Percentiles rank a stretch among this genome's conserved stretches.
These are phyloP conservation scores for Plantago ovata DNA, from an alignment of 257 asterid species.

Conservation along the genomic window DNA sequence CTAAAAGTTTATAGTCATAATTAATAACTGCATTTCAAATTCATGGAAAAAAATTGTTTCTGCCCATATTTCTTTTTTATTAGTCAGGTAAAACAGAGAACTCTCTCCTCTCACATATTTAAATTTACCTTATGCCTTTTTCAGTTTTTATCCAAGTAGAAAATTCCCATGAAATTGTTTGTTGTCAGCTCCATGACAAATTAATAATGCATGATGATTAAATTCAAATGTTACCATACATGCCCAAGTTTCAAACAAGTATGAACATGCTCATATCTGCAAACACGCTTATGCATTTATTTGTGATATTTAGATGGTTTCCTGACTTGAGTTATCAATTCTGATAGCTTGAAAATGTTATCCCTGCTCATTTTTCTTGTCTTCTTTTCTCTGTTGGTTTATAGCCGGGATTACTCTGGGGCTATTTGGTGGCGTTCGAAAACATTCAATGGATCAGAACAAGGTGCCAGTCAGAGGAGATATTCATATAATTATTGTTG, in stretches of 20 bases:
- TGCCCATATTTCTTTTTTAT: too few relatives aligned
- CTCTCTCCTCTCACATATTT: neutral
- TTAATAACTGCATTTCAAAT: neutral
- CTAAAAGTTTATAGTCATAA: neutral
- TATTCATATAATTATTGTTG: conserved; percentile 86
- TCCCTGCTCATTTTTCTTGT: conserved; percentile 5
- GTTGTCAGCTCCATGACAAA: conserved; percentile 5
- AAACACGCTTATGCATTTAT: conserved; percentile 13
- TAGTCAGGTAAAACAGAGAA: too few relatives aligned
- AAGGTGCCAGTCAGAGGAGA: conserved; percentile 99
- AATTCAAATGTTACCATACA: neutral
- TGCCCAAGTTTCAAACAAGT: conserved; percentile 6
- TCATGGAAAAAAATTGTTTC: neutral
- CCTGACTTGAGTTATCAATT: conserved; percentile 13
- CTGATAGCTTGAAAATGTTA: conserved; percentile 10
- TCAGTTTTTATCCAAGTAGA: conserved; percentile 7
- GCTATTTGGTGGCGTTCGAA: conserved; percentile 87
- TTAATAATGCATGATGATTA: neutral
- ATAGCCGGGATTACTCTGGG: conserved; percentile 85
- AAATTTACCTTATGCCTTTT: conserved; percentile 5
- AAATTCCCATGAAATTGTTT: neutral
- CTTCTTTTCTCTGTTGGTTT: conserved; percentile 21
- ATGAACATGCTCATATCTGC: conserved; percentile 7
- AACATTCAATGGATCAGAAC: conserved; percentile 93
- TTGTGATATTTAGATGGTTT: conserved; percentile 14